Base-by-base conservation (phyloP, 306 rosid genomes). In the Urtica urens region DNA sequence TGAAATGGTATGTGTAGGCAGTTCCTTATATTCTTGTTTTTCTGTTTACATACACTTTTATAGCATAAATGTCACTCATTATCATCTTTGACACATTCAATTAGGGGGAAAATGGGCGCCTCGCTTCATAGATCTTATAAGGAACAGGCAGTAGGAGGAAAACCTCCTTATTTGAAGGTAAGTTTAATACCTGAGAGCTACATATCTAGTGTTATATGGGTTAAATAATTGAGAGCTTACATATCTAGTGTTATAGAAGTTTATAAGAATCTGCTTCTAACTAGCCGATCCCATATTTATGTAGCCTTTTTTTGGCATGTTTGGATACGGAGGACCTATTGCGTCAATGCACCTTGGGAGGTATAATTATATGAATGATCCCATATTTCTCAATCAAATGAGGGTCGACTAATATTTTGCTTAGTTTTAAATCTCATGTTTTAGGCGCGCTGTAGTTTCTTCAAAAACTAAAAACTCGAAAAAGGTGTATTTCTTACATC, bases 301-400 rank as follows among this genome's bases (percentile, higher is more conserved):
- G 70, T 73, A 80, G 90, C 90, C 84, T 15, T 76, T 7, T 46
- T 76, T 80, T 73, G 90, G 83, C 35, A 65, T 80, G 84, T 80
- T 68, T 68, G 90, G 90, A 52, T 76, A 65, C 28, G 90, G 90
- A 17, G 90, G 84, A 62, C 70, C 84, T 28, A 25, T 59, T 39
- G 84, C 90, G 16, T 77, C 78, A 15, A 76, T 80, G 90, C 74
- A 80, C 48, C 35, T 80, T 35, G 90, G 90, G 59, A 58, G 72
- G 84, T 80, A 69, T 23, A 55, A 11, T 10, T 35, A 9, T 35
- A n/a, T n/a, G 20, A 30, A 51, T 34, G 57, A 25, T 25, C 47
- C 38, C 39, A 23, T n/a, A 15, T 38, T 8, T 53, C 23, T 7
- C 43, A 14, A 3, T 13, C 10, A 8, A 21, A 7, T 30, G 10